Percentiles rank a stretch among this genome's conserved stretches.
Conservation (phyloP, 345 rosid species). For the Aegle marmelos region DNA sequence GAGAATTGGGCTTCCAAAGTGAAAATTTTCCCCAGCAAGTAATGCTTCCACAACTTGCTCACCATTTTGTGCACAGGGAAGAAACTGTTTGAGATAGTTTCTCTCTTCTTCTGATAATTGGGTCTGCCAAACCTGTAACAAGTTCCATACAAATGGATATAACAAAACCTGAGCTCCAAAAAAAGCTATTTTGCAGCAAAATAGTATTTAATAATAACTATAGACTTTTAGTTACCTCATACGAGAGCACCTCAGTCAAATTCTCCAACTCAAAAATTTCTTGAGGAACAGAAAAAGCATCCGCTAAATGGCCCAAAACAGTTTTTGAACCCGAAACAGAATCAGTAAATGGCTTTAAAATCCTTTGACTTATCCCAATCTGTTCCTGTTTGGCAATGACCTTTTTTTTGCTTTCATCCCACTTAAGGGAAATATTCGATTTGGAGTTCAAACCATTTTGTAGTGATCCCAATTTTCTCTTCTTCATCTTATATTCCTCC, state of each 20-base stretch:
- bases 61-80: constrained; percentile 60
- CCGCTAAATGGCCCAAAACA: constrained; percentile 39
- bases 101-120: constrained; percentile 70
- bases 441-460: constrained; percentile 46
- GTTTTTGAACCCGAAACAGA: constrained; percentile 33
- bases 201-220: neutral
- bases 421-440: constrained; percentile 76
- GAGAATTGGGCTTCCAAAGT: constrained; percentile 76
- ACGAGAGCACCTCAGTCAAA: constrained; percentile 64
- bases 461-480: constrained; percentile 46
- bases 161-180: constrained; percentile 6
- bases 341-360: constrained; percentile 57
- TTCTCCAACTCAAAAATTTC: constrained; percentile 73
- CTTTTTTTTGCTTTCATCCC: constrained; percentile 58
- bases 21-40: constrained; percentile 73
- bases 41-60: constrained; percentile 55
- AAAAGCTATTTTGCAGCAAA: constrained; percentile 16
- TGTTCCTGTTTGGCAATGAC: constrained; percentile 89
- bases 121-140: constrained; percentile 65
- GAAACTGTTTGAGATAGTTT: constrained; percentile 65
- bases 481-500: constrained; percentile 64
- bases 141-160: constrained; percentile 10
- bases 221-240: constrained; percentile 49
- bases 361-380: constrained; percentile 65
- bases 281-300: constrained; percentile 56